Base-by-base conservation (phyloP, 495 filamentous ascomycete genomes). In the Lineolata rhizophorae region DNA sequence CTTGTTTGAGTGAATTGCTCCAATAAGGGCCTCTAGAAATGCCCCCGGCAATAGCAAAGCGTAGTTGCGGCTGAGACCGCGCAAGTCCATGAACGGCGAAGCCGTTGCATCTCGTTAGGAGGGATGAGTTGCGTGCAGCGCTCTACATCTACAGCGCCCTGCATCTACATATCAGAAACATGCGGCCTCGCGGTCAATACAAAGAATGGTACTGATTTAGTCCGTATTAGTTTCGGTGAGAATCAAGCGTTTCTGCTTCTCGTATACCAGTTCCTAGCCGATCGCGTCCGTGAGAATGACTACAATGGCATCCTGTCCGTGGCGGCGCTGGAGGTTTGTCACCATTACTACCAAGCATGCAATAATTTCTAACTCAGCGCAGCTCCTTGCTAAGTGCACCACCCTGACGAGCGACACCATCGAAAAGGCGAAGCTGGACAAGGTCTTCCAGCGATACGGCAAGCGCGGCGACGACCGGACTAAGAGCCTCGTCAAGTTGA, bases 401-500 rank as follows among this genome's bases (percentile, higher is more conserved):
- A 75, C 61, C 2, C 59, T 77, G 49, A 68, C 67, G 32, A 62
- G 65, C 32, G 64, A 67, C 13, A 40, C 69, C 3, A 55, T 78
- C 14, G 60, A 67, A 32, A 70, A 64, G 35, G 67, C 69, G 13
- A 84, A 83, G 40, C 55, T 87, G 24, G 57, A 65, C 18, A 70
- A 67, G 33, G 48, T 75, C 9, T 50, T 70, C 2, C 62, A 65
- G 3, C 64, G 67, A 30, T 67, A 76, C 27, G 53, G 62, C 16
- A 77, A 75, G 46, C 67, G 67, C 35, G 74, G 77, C 3, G 69
- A 72, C 33, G 62, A 64, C 3, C 55, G 67, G 21, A 64, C 62
- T 3, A 73, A 71, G 37, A 53, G 44, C 5, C 50, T 67, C 12
- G 61, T 64, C 1, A 65, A 75, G 45, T 56, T 55, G 31, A 62